Base-by-base conservation (phyloP, 345 rosid genomes). In the Arabis alpina region DNA sequence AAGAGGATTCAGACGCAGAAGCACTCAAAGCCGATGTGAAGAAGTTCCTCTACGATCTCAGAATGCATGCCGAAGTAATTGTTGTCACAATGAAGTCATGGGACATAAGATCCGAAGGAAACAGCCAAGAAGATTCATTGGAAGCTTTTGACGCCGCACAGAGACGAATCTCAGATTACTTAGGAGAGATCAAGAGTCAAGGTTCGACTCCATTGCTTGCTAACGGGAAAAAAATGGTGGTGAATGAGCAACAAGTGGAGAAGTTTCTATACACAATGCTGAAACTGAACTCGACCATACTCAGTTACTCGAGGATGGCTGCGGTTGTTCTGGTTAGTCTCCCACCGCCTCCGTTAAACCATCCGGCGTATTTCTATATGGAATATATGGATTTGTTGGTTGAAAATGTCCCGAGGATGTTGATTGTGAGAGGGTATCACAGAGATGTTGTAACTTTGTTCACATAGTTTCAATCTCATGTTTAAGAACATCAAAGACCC, bases 1-100 rank as follows among this genome's bases (percentile, higher is more conserved):
- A 95, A 77, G 98, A 92, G 78, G 99, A 92, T 79, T 81, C 97
- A 12, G 96, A 92, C 69, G 99, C 99, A 1, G 99, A 87, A 75
- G 92, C 67, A 7, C 96, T 95, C 53, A 95, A 92, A 77, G 92
- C 97, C 5, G 99, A 95, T 14, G 99, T 95, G 36, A 92, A 90
- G 83, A 92, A 90, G 80, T 95, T 92, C 40, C 83, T 92, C 10
- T 95, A 95, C 24, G 99, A 95, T 82, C 99, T 95, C 8, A 87
- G 99, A 55, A 95, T 95, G 99, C 99, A 92, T 6, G 98, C 98
- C 2, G 98, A 92, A 85, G 99, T 95, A 25, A 92, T 95, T 11
- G 98, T 95, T 6, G 80, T 95, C 65, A 76, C 99, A 4, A 88
- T 95, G 92, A 95, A 83, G 67, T 90, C 99, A 8, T 92, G 99